Percentiles rank a stretch among this genome's conserved stretches.
Evolutionary conservation across 2,329 filamentous ascomycete genomes (phyloP).

Genomic region (Aspergillus sp.): DNA sequence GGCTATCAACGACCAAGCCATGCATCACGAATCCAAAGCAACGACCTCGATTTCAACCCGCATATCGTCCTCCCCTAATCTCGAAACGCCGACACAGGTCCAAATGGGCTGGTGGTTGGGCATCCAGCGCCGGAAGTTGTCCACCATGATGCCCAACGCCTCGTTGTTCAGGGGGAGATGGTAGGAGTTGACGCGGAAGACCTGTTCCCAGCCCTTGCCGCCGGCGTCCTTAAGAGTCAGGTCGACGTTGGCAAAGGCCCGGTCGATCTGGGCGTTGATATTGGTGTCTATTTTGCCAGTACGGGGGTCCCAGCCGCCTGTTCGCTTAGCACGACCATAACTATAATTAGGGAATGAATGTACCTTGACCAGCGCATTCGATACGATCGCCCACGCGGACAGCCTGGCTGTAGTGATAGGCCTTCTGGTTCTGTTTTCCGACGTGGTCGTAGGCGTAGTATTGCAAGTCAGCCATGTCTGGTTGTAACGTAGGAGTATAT

Average conservation of each 20-base stretch:
- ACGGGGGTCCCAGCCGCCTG: conserved; percentile 27
- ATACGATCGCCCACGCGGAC: conserved; percentile 42
- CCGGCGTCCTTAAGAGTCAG: conserved; percentile 43
- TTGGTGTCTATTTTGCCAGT: conserved; percentile 21
- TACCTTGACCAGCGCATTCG: conserved; percentile 19
- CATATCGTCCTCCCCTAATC: conserved; percentile 44
- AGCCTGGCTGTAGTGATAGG: conserved; percentile 38
- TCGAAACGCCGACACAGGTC: conserved; percentile 45
- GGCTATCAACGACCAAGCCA: too few species aligned
- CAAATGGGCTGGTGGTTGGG: conserved; percentile 46
- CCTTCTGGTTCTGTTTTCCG: conserved; percentile 26
- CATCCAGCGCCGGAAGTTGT: conserved; percentile 43
- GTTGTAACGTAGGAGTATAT: too few species aligned
- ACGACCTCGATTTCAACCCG: conserved; percentile 50
- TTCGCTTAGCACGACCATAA: neutral
- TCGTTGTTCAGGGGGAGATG: conserved; percentile 37
- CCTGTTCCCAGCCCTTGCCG: conserved; percentile 40
- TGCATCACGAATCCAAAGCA: conserved; percentile 36
- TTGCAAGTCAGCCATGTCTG: conserved; percentile 31
- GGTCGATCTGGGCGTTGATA: conserved; percentile 40
- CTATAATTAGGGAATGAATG: neutral
- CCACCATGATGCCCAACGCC: conserved; percentile 32
- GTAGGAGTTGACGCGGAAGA: conserved; percentile 42
- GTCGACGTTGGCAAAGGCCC: conserved; percentile 51
- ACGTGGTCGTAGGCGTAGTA: conserved; percentile 33